Evolutionary conservation across 495 filamentous ascomycete species (phyloP).

Genomic region (Daldinia loculata): DNA sequence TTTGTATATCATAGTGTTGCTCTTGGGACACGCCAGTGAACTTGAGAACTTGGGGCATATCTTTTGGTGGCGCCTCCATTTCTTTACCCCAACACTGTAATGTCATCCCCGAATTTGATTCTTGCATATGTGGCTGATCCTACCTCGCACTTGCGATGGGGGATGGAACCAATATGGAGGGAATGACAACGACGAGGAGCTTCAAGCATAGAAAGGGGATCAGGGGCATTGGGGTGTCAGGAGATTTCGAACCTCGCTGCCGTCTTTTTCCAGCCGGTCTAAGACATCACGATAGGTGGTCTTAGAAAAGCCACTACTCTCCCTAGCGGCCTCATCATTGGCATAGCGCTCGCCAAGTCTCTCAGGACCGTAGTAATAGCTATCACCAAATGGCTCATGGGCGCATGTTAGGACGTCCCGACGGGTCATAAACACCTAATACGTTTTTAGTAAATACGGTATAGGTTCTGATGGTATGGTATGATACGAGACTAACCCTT

Average conservation of each 20-base stretch:
- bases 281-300: conserved; percentile 81
- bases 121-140: neutral
- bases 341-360: conserved; percentile 78
- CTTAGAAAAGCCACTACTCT: conserved; percentile 76
- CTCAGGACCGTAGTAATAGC: conserved; percentile 95
- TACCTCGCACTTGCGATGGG: conserved; percentile 28
- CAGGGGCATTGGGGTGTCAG: conserved; percentile 15
- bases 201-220: neutral
- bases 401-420: conserved; percentile 78
- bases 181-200: conserved; percentile 1
- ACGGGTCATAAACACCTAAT: conserved; percentile 94
- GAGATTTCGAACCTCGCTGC: conserved; percentile 58
- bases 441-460: conserved; percentile 9
- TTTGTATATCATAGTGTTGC: neutral
- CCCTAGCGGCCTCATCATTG: conserved; percentile 71
- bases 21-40: neutral
- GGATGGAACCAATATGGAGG: neutral
- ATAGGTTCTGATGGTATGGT: conserved; percentile 5
- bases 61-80: neutral
- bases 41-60: neutral
- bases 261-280: conserved; percentile 71
- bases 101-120: conserved; percentile 1
- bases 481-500: conserved; percentile 64
- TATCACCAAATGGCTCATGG: conserved; percentile 96
- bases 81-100: neutral